These are phyloP conservation scores for Trichophyton schoenleinii DNA, from an alignment of 2,329 filamentous ascomycete species.

Conservation along the genomic window DNA sequence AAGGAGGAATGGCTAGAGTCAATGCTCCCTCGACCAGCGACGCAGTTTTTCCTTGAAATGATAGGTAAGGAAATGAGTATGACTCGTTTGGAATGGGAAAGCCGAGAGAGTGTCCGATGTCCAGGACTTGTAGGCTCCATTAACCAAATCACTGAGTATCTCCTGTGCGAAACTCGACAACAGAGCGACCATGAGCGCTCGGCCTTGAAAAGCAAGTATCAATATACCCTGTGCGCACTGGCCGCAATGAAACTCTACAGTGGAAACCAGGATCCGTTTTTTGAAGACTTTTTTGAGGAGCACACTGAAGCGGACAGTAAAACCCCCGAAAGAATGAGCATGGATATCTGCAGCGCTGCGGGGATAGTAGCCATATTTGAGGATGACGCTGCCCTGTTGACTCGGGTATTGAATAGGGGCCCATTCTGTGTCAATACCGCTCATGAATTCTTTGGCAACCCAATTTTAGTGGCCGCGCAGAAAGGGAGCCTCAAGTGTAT, in stretches of 20 bases:
- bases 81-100: background rate
- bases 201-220: background rate
- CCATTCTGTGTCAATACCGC: background rate
- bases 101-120: background rate
- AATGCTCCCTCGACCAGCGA: background rate
- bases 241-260: background rate
- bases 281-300: background rate
- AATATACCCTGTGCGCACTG: background rate
- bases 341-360: background rate
- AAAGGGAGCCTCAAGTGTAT: background rate
- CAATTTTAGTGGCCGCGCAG: background rate
- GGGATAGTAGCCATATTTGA: background rate
- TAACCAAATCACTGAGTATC: background rate
- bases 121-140: background rate
- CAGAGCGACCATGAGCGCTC: background rate
- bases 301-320: background rate
- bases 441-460: background rate
- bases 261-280: background rate
- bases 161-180: background rate
- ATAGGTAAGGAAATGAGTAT: background rate
- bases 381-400: background rate
- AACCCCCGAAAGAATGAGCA: background rate
- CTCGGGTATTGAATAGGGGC: background rate
- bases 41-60: background rate
- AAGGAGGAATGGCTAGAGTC: background rate